phyloP scores from a whole-genome alignment of 192 early-diverging fungal genomes.

The Umbelopsis sp. region DNA sequence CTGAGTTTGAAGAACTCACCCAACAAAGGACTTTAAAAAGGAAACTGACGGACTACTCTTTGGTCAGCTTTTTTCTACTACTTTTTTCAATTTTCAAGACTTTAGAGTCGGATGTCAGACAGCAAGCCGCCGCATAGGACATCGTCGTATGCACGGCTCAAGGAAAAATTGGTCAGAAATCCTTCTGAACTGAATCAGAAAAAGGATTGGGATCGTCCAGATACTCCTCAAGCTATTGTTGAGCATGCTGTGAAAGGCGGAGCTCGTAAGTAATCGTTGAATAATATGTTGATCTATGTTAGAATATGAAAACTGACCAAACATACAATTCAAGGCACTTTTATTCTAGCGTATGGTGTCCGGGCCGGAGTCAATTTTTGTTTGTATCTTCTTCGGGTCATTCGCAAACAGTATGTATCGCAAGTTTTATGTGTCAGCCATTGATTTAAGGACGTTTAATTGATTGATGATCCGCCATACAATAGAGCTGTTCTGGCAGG shows the following conservation, averaged over 20 bases:
- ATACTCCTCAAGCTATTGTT: slow-evolving; percentile 37
- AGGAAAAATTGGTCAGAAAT: slow-evolving; percentile 32
- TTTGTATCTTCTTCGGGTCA: slow-evolving; percentile 50
- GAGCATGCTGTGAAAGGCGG: slow-evolving; percentile 56
- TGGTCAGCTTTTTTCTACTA: slow-evolving; percentile 18
- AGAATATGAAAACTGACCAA: not conserved
- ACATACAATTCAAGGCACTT: slow-evolving; percentile 40
- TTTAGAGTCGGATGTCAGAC: slow-evolving; percentile 10
- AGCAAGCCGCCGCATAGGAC: slow-evolving; percentile 27
- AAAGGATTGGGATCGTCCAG: slow-evolving; percentile 35
- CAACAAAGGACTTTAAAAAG: slow-evolving; percentile 20
- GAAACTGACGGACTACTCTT: not conserved
- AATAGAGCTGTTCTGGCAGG: slow-evolving; percentile 44
- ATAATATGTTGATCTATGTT: not conserved
- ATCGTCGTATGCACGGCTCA: slow-evolving; percentile 38
- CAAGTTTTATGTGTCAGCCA: not conserved
- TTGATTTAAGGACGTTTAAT: not conserved
- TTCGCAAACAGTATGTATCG: slow-evolving; percentile 38
- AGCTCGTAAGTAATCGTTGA: slow-evolving; percentile 31
- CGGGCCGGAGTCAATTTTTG: slow-evolving; percentile 58
- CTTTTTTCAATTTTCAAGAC: slow-evolving; percentile 16
- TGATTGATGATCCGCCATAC: not conserved
- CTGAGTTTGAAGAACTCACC: slow-evolving; percentile 10
- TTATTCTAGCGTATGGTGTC: slow-evolving; percentile 54
- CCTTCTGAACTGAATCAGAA: slow-evolving; percentile 28